A percentile compares a stretch with the other conserved stretches of the same genome.
These are phyloP conservation scores for Rhododendron molle DNA, from an alignment of 148 eudicot species.

Conservation along the genomic window DNA sequence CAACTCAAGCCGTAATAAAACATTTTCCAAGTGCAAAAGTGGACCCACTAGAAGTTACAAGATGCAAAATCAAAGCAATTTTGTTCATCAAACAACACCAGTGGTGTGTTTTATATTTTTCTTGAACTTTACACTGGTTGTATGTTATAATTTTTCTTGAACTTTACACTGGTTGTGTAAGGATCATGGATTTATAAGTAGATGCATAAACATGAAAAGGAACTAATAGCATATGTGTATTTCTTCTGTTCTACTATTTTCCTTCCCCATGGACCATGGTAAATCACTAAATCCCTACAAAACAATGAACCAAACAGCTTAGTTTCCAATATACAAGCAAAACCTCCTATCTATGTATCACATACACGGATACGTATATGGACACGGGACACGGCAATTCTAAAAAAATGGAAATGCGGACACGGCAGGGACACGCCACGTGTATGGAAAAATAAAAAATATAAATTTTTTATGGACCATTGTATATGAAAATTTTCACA, in stretches of 20 bases:
- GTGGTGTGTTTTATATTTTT: neutral
- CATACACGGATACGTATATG: too few species aligned
- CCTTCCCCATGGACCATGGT: neutral
- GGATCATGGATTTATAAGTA: neutral
- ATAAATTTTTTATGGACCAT: too few species aligned
- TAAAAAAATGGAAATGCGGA: too few species aligned
- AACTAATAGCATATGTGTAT: neutral
- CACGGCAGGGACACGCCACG: too few species aligned
- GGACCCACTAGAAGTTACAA: neutral
- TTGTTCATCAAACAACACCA: neutral
- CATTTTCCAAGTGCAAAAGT: neutral
- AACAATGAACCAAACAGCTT: neutral
- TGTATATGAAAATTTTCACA: too few species aligned
- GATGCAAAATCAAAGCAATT: neutral
- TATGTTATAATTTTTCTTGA: neutral
- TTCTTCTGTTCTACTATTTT: neutral
- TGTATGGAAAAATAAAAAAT: too few species aligned
- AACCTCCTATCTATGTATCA: too few species aligned
- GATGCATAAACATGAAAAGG: neutral
- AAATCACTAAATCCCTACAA: neutral
- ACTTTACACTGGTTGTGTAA: neutral
- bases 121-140: neutral
- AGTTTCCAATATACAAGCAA: neutral
- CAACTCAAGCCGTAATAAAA: neutral
- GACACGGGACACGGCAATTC: too few species aligned